Evolutionary conservation across 495 filamentous ascomycete species (phyloP).

Genomic region (Penicillium angulare): DNA sequence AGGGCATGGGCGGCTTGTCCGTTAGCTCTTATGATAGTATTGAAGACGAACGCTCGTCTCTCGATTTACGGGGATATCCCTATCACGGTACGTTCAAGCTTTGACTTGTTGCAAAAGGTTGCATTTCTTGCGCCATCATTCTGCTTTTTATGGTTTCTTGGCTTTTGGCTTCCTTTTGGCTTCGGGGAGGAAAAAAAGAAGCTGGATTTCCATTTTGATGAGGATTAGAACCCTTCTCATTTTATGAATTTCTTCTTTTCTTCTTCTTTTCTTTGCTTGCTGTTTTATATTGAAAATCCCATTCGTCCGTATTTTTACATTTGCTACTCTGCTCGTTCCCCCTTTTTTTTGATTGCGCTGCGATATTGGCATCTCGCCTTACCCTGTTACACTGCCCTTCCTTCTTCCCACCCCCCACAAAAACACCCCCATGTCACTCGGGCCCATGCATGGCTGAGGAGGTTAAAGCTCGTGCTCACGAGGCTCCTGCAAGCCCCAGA

Average conservation of each 20-base stretch:
- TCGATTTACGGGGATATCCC: slow-evolving; percentile 45
- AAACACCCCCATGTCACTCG: not conserved
- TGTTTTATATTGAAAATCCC: too few species aligned
- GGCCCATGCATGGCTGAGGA: not conserved
- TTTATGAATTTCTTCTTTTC: too few species aligned
- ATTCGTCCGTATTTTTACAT: slow-evolving; percentile 3
- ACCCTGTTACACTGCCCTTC: not conserved
- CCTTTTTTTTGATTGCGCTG: not conserved
- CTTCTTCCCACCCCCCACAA: not conserved
- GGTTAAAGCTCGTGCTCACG: slow-evolving; percentile 8
- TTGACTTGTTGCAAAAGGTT: slow-evolving; percentile 31
- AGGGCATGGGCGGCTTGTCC: slow-evolving; percentile 47
- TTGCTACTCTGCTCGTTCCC: not conserved
- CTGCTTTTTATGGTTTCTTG: slow-evolving; percentile 21
- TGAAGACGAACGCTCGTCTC: slow-evolving; percentile 43
- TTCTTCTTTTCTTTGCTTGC: too few species aligned
- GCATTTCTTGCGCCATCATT: slow-evolving; percentile 41
- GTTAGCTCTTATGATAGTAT: slow-evolving; percentile 52
- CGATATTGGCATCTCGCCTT: not conserved
- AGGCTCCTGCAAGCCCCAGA: slow-evolving; percentile 1
- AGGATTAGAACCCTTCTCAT: too few species aligned
- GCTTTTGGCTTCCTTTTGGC: not conserved
- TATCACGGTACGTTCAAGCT: slow-evolving; percentile 42
- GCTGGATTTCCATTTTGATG: slow-evolving; percentile 5
- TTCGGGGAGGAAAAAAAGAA: not conserved